phyloP scores from a whole-genome alignment of 2,329 filamentous ascomycete species.

The Byssochlamys sp. region DNA sequence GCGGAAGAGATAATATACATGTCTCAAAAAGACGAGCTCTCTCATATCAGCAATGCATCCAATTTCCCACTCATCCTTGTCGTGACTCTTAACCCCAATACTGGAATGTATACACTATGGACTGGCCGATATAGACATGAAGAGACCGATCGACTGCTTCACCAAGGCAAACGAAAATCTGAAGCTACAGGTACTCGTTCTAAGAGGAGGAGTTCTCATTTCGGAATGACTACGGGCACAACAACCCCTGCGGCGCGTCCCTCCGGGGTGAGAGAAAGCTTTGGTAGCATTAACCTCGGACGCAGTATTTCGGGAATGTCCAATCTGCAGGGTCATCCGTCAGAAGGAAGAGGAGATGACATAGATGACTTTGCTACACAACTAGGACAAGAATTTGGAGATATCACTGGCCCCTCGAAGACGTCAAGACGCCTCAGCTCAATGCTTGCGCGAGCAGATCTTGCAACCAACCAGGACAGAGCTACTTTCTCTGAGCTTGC shows the following conservation, averaged over 20 bases:
- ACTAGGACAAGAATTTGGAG: slow-evolving; percentile 57
- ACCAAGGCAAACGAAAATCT: slow-evolving; percentile 34
- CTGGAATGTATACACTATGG: slow-evolving; percentile 75
- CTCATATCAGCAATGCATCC: slow-evolving; percentile 18
- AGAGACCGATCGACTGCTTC: slow-evolving; percentile 47
- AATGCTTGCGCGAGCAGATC: slow-evolving; percentile 72
- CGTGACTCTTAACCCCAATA: slow-evolving; percentile 69
- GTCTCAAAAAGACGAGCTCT: slow-evolving; percentile 52
- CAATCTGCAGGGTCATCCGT: slow-evolving; percentile 27
- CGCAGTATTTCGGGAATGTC: slow-evolving; percentile 34
- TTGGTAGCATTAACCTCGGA: slow-evolving; percentile 47
- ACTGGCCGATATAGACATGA: slow-evolving; percentile 63
- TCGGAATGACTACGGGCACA: slow-evolving; percentile 56
- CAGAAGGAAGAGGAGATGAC: slow-evolving; percentile 46
- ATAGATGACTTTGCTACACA: slow-evolving; percentile 56
- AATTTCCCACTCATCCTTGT: slow-evolving; percentile 57
- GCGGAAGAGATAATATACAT: slow-evolving; percentile 78
- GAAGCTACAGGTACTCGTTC: slow-evolving; percentile 55
- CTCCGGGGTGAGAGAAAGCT: slow-evolving; percentile 64
- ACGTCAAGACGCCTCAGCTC: slow-evolving; percentile 80
- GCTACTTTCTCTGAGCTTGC: slow-evolving; percentile 67
- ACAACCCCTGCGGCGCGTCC: slow-evolving; percentile 63
- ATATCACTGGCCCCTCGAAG: slow-evolving; percentile 46
- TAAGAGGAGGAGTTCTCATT: slow-evolving; percentile 57
- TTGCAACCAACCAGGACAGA: slow-evolving; percentile 75